phyloP scores from a whole-genome alignment of 2,329 filamentous ascomycete species.

The Aspergillus glaucus region DNA sequence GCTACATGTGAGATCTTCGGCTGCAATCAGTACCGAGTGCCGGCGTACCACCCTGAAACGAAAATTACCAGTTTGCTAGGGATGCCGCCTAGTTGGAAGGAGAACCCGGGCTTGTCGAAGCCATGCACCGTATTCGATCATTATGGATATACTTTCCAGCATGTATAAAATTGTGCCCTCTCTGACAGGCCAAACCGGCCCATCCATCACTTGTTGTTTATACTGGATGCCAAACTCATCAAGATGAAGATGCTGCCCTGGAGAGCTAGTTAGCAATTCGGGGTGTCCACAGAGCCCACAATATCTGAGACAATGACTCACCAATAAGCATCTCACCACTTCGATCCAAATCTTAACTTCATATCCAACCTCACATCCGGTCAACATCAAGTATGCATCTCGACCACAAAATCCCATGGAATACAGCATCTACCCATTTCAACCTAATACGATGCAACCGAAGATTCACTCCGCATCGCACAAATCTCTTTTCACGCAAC shows the following conservation, averaged over 20 bases:
- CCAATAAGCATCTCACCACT: no score
- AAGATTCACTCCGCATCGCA: background rate
- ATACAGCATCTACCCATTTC: slow-evolving; percentile 1
- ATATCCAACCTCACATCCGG: no score
- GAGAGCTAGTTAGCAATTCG: no score
- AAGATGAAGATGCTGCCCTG: background rate
- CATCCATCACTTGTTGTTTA: no score
- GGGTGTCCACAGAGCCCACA: no score
- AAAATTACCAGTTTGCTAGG: slow-evolving; percentile 12
- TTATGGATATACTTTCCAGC: slow-evolving; percentile 21
- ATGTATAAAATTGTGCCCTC: slow-evolving; percentile 1
- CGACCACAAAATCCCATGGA: slow-evolving; percentile 6
- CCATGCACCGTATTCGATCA: slow-evolving; percentile 17
- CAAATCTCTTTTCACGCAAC: background rate
- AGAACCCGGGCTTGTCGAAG: slow-evolving; percentile 9
- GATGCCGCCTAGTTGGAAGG: slow-evolving; percentile 6
- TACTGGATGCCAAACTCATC: no score
- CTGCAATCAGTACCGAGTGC: slow-evolving; percentile 7
- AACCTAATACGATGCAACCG: background rate
- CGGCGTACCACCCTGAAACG: slow-evolving; percentile 5
- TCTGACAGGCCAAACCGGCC: no score
- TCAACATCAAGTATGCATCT: slow-evolving; percentile 1
- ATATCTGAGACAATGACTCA: no score
- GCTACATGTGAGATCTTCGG: slow-evolving; percentile 11
- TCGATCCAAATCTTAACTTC: no score